Conservation (phyloP, 2,329 filamentous ascomycete species). For the Ophiostoma perfectum region DNA sequence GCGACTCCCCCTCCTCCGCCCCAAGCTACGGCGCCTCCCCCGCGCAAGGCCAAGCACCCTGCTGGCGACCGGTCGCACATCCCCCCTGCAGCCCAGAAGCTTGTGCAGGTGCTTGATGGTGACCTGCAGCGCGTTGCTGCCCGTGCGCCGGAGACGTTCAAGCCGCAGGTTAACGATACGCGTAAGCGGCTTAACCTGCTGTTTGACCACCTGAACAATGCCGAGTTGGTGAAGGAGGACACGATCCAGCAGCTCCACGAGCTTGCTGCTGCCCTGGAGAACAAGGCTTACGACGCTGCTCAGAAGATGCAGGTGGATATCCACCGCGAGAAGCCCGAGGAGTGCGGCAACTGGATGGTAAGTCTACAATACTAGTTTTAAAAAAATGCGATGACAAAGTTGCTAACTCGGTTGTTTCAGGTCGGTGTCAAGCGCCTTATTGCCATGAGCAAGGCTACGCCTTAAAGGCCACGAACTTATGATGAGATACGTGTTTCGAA, state of each 20-base stretch:
- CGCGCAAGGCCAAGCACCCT: slow-evolving; percentile 63
- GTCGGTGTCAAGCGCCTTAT: slow-evolving; percentile 37
- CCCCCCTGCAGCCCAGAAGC: slow-evolving; percentile 64
- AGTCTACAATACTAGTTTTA: slow-evolving; percentile 32
- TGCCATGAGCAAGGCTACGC: slow-evolving; percentile 69
- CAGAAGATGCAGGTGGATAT: slow-evolving; percentile 67
- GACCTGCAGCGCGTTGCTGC: slow-evolving; percentile 87
- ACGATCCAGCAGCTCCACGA: slow-evolving; percentile 64
- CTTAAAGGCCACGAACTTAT: slow-evolving; percentile 2
- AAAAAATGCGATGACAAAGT: neutral
- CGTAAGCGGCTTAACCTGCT: slow-evolving; percentile 87
- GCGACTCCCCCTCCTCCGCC: slow-evolving; percentile 37
- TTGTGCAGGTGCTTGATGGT: slow-evolving; percentile 73
- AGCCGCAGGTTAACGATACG: slow-evolving; percentile 84
- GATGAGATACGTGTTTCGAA: neutral
- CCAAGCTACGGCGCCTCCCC: slow-evolving; percentile 42
- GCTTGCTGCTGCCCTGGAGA: slow-evolving; percentile 60
- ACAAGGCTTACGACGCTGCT: slow-evolving; percentile 63
- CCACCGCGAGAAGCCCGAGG: slow-evolving; percentile 68
- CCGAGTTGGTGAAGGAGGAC: slow-evolving; percentile 76
- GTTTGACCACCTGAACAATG: slow-evolving; percentile 97
- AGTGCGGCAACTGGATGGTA: slow-evolving; percentile 86
- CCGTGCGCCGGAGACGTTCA: slow-evolving; percentile 80
- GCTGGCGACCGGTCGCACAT: slow-evolving; percentile 88
- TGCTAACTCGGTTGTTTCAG: neutral